These are phyloP conservation scores for Pseudevernia furfuracea DNA, from an alignment of 495 filamentous ascomycete species.

Conservation along the genomic window DNA sequence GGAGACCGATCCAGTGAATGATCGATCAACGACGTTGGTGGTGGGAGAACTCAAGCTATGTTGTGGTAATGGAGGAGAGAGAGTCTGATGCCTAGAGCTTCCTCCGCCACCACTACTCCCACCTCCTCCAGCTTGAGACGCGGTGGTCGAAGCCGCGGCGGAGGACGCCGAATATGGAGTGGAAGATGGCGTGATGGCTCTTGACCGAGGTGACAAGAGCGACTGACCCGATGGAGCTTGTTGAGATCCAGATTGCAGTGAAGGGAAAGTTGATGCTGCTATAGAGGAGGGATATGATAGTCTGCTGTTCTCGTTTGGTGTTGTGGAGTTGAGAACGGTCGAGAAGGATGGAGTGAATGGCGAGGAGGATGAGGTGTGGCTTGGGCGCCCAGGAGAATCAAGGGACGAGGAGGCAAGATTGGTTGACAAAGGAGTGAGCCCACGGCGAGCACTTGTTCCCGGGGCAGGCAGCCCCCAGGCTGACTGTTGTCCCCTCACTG, in stretches of 20 bases:
- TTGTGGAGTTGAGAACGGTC: conserved; percentile 46
- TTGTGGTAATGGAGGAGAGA: conserved; percentile 56
- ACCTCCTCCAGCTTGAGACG: conserved; percentile 46
- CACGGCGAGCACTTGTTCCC: conserved; percentile 52
- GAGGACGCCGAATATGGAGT: conserved; percentile 55
- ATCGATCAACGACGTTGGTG: conserved; percentile 47
- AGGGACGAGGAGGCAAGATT: conserved; percentile 41
- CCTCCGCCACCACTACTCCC: conserved; percentile 51
- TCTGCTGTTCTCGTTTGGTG: conserved; percentile 42
- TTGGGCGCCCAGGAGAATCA: conserved; percentile 38
- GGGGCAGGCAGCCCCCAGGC: conserved; percentile 53
- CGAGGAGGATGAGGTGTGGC: conserved; percentile 43
- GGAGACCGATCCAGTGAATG: conserved; percentile 32
- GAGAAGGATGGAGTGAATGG: conserved; percentile 48
- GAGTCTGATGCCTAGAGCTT: conserved; percentile 50
- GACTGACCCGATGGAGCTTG: conserved; percentile 45
- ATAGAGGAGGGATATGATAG: conserved; percentile 38
- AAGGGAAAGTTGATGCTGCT: conserved; percentile 43
- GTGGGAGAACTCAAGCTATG: conserved; percentile 57
- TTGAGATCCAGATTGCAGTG: conserved; percentile 53
- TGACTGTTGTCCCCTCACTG: conserved; percentile 50
- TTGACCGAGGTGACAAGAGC: conserved; percentile 52
- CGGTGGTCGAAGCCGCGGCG: conserved; percentile 45
- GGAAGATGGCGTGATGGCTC: conserved; percentile 54
- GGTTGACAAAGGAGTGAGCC: conserved; percentile 56